A percentile compares a stretch with the other conserved stretches of the same genome.
phyloP scores from a whole-genome alignment of 768 basidiomycete species.

The Paxillus involutus region DNA sequence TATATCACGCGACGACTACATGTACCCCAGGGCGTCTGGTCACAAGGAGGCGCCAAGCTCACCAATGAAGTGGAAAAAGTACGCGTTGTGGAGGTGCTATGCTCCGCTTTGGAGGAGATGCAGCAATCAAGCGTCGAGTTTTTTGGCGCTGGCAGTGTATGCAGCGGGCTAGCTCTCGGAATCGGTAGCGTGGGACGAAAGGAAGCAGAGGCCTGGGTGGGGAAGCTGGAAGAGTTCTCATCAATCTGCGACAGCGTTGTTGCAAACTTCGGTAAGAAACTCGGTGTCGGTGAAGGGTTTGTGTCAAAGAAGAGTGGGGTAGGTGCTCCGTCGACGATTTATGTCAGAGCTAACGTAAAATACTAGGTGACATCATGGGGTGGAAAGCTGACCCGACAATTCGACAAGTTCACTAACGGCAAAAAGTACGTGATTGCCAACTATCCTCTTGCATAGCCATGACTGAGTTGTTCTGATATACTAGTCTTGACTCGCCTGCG shows the following conservation, averaged over 20 bases:
- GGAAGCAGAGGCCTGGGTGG: constrained; percentile 77
- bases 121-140: constrained; percentile 67
- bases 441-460: constrained; percentile 9
- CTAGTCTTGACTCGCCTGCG: constrained; percentile 80
- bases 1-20: constrained; percentile 85
- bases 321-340: constrained; percentile 20
- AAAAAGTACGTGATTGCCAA: constrained; percentile 65
- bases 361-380: constrained; percentile 64
- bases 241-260: constrained; percentile 78
- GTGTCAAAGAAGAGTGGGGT: constrained; percentile 76
- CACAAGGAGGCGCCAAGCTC: constrained; percentile 85
- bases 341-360: constrained; percentile 9
- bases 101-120: constrained; percentile 77
- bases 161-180: constrained; percentile 70
- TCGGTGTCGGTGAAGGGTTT: constrained; percentile 87
- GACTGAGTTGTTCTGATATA: constrained; percentile 31
- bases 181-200: constrained; percentile 75
- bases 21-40: constrained; percentile 90
- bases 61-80: constrained; percentile 82
- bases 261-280: constrained; percentile 81
- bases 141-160: constrained; percentile 78
- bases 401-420: constrained; percentile 84
- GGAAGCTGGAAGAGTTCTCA: constrained; percentile 80
- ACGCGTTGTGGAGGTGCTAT: constrained; percentile 77
- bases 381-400: constrained; percentile 67